A percentile compares a stretch with the other conserved stretches of the same genome.
Evolutionary conservation across 805 yeast genomes (phyloP).

Genomic region (Yamadazyma olivae): DNA sequence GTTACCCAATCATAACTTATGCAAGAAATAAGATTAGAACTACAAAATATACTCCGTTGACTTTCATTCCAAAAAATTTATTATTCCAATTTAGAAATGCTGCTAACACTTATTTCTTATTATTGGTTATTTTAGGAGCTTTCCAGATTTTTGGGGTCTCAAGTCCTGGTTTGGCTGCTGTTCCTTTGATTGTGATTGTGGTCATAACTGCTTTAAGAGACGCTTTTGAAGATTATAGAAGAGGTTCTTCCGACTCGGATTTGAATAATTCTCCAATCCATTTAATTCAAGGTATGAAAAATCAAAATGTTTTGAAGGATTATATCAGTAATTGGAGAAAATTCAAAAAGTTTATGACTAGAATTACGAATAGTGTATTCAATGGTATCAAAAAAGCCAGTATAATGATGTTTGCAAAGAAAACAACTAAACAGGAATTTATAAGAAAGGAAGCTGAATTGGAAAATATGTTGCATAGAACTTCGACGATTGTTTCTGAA

Average conservation of each 20-base stretch:
- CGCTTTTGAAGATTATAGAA: constrained; percentile 72
- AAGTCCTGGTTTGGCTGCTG: constrained; percentile 71
- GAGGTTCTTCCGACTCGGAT: constrained; percentile 62
- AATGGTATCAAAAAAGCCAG: constrained; percentile 19
- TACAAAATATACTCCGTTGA: constrained; percentile 58
- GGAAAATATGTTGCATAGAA: constrained; percentile 29
- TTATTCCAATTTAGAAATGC: constrained; percentile 54
- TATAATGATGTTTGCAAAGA: constrained; percentile 24
- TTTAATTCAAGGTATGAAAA: constrained; percentile 49
- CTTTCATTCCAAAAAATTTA: constrained; percentile 56
- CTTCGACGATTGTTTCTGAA: constrained; percentile 34
- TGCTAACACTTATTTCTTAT: constrained; percentile 58
- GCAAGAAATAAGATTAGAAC: constrained; percentile 61
- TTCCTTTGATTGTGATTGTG: constrained; percentile 78
- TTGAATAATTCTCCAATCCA: constrained; percentile 66
- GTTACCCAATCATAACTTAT: constrained; percentile 35
- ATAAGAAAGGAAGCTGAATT: constrained; percentile 21
- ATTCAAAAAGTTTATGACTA: constrained; percentile 59
- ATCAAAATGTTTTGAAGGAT: constrained; percentile 56
- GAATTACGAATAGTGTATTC: constrained; percentile 13
- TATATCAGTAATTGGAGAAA: constrained; percentile 62
- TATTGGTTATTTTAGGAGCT: constrained; percentile 52
- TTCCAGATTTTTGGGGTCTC: constrained; percentile 73
- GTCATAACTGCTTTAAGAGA: constrained; percentile 71
- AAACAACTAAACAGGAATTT: constrained; percentile 21